Evolutionary conservation across 371 early-diverging fungal species (phyloP), one percentile per base, ranked within the genome.

Genomic region (Hamiltosporidium tvaerminnensis): DNA sequence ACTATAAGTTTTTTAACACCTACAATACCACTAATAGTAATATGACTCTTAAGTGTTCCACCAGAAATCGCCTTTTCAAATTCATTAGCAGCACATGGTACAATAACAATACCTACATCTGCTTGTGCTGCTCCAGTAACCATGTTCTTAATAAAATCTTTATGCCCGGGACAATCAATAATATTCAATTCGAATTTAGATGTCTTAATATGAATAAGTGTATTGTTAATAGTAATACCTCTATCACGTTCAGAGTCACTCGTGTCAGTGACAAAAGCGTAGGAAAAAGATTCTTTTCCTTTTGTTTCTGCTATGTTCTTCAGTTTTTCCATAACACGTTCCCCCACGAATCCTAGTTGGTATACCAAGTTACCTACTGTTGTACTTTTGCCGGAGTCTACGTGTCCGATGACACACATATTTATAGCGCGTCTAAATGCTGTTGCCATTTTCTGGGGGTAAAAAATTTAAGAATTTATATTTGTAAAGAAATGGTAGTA

Each of bases 101-200:
- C 93, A 53, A 96, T 88, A 75, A 96, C 88, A 69, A 96, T 92
- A 49, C 91, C 96, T 64, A 94, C 92, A 73, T 97, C 97, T 68
- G 81, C 81, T 55, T 91, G 90, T 53, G 95, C 91, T 67, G 96
- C 94, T 76, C 97, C 96, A 67, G 92, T 91, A 77, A 96, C 92
- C 92, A 95, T 94, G 85, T 95, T 96, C 85, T 95, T 96, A 77
- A 96, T 89, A 81, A 92, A 96, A 84, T 94, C 97, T 67, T 89
- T 89, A 85, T 96, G 97, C 53, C 96, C 96, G 56, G 97, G 97
- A 81, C 95, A 94, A 81, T 96, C 96, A n/a, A 93, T 87, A 80
- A 44, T 44, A 61, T 74, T 75, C 4, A 72, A 33, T 2, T 54
- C 58, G 57, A 67, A 69, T 64, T 77, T 73, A 0, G 48, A 39